Evolutionary conservation across 2,329 filamentous ascomycete species (phyloP).

Genomic region (Epichloe glyceriae): DNA sequence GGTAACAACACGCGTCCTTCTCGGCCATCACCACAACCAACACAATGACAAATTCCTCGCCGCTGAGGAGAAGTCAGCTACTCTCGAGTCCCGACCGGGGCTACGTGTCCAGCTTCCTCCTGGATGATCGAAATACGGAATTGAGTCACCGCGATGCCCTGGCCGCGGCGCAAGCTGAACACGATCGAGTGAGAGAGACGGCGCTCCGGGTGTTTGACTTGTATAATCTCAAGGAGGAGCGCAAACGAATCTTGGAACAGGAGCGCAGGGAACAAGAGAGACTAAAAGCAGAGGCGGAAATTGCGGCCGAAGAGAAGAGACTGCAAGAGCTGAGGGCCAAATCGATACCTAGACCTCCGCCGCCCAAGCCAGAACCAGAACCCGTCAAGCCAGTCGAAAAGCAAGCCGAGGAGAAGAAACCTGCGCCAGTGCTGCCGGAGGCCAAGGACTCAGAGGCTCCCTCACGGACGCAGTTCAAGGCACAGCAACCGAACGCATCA

Average conservation of each 20-base stretch:
- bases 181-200: constrained; percentile 47
- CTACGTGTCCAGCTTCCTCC: constrained; percentile 48
- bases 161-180: constrained; percentile 49
- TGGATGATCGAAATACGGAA: constrained; percentile 48
- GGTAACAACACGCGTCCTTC: neutral
- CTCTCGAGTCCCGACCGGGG: constrained; percentile 29
- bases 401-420: neutral
- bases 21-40: neutral
- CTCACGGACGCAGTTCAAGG: constrained; percentile 3
- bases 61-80: constrained; percentile 25
- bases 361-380: constrained; percentile 21
- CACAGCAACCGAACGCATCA: neutral
- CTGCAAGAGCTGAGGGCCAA: constrained; percentile 34
- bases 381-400: constrained; percentile 4
- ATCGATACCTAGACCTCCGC: constrained; percentile 30
- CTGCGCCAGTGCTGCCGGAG: constrained; percentile 3
- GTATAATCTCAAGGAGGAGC: constrained; percentile 32
- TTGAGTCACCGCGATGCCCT: constrained; percentile 53
- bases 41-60: constrained; percentile 32
- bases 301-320: constrained; percentile 34
- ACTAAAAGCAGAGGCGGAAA: constrained; percentile 28
- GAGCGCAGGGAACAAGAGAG: constrained; percentile 35
- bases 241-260: constrained; percentile 28
- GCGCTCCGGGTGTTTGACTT: constrained; percentile 36
- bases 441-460: constrained; percentile 9